Evolutionary conservation across 345 rosid genomes (phyloP).

Genomic region (Linum lewisii): DNA sequence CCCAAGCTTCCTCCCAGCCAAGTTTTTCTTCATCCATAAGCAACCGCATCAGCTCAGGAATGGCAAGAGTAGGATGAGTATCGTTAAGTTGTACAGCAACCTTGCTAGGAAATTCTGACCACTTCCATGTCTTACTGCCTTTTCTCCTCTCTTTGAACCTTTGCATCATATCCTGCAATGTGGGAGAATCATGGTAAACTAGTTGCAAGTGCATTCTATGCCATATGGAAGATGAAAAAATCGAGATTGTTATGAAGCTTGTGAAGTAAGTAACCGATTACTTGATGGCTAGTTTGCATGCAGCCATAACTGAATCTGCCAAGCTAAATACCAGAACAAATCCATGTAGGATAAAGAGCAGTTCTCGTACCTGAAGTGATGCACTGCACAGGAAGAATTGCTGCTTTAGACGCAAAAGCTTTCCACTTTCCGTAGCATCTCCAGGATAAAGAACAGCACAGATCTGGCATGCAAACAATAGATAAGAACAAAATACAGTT

Average conservation of each 20-base stretch:
- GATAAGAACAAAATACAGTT: background rate
- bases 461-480: slow-evolving; percentile 38
- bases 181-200: background rate
- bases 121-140: slow-evolving; percentile 40
- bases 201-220: background rate
- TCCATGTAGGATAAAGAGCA: background rate
- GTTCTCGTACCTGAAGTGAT: slow-evolving; percentile 74
- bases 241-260: too few relatives aligned
- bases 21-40: slow-evolving; percentile 85
- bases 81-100: slow-evolving; percentile 94
- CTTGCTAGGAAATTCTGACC: slow-evolving; percentile 89
- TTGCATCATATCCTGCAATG: slow-evolving; percentile 69
- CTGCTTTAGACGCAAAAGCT: slow-evolving; percentile 88
- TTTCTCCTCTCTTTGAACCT: slow-evolving; percentile 74
- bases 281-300: too few relatives aligned
- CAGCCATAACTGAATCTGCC: background rate
- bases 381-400: slow-evolving; percentile 97
- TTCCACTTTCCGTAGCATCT: slow-evolving; percentile 94
- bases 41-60: slow-evolving; percentile 92
- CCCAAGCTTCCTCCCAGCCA: slow-evolving; percentile 99
- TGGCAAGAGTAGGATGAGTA: slow-evolving; percentile 96
- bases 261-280: too few relatives aligned
- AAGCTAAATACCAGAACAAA: background rate
- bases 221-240: background rate
- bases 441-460: slow-evolving; percentile 97